phyloP scores from a whole-genome alignment of 176 grass and related monocot species.

The Triticum monococcum region DNA sequence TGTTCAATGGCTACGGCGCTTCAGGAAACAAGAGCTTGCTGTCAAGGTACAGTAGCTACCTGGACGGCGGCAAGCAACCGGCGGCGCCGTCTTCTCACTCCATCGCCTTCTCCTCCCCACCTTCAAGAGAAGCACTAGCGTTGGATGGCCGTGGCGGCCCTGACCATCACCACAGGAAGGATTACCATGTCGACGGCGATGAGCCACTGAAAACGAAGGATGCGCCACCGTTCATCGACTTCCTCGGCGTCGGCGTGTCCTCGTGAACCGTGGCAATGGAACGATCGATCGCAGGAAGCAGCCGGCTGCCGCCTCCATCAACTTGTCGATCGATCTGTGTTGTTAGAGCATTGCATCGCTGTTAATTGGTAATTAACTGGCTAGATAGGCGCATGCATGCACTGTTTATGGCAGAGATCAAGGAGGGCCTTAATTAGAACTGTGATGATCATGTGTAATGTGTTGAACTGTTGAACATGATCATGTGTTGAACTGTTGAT shows the following conservation, averaged over 20 bases:
- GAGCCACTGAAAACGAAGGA: background rate
- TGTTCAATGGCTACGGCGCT: conserved; percentile 28
- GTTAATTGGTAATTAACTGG: conserved; percentile 4
- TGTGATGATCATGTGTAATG: conserved; percentile 25
- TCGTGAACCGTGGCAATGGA: background rate
- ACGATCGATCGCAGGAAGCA: background rate
- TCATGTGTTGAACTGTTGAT: conserved; percentile 8
- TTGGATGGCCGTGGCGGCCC: conserved; percentile 25
- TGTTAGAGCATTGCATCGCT: conserved; percentile 16
- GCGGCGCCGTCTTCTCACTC: conserved; percentile 17
- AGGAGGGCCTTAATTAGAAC: background rate
- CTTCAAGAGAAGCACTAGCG: background rate
- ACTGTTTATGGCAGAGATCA: background rate
- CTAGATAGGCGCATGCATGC: background rate
- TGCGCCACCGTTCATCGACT: conserved; percentile 54
- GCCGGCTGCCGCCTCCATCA: background rate
- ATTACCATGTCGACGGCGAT: background rate
- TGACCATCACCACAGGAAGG: conserved; percentile 13
- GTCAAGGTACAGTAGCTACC: conserved; percentile 20
- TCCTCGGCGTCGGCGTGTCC: conserved; percentile 56
- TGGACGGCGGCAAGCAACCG: conserved; percentile 8
- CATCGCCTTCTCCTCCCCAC: conserved; percentile 26
- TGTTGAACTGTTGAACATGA: background rate
- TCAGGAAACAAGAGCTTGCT: background rate
- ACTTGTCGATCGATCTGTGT: conserved; percentile 9